A percentile compares a stretch with the other conserved stretches of the same genome.
Conservation (phyloP, 2,329 filamentous ascomycete genomes). For the Fusarium sp. region DNA sequence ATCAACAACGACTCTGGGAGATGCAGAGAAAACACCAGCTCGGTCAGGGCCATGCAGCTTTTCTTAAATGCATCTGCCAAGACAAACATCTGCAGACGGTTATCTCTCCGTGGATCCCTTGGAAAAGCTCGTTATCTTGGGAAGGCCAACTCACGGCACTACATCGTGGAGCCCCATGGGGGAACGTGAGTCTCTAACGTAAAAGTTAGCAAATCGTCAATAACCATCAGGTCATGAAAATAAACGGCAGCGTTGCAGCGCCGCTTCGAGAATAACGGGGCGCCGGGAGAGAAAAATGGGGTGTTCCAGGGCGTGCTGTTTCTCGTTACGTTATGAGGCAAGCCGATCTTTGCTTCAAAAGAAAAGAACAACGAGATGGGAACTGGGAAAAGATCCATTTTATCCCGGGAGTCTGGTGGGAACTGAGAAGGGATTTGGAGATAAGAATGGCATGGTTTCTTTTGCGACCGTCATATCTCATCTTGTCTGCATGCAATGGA, state of each 20-base stretch:
- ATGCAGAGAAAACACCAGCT: constrained; percentile 17
- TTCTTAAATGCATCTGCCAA: constrained; percentile 39
- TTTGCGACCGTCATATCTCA: not conserved
- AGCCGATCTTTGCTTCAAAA: constrained; percentile 38
- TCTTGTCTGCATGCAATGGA: no score
- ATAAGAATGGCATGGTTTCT: constrained; percentile 7
- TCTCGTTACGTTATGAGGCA: constrained; percentile 35
- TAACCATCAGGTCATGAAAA: constrained; percentile 40
- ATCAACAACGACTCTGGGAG: constrained; percentile 10
- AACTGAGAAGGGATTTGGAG: not conserved
- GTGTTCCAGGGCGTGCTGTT: not conserved
- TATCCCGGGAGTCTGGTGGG: constrained; percentile 3
- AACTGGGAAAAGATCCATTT: not conserved
- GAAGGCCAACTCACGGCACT: constrained; percentile 14
- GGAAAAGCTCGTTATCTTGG: constrained; percentile 24
- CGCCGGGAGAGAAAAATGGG: constrained; percentile 1
- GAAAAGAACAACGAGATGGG: not conserved
- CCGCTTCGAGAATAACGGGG: constrained; percentile 8
- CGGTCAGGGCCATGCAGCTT: not conserved
- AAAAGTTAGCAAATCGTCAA: constrained; percentile 41
- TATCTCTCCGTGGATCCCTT: constrained; percentile 19
- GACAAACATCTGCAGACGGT: constrained; percentile 16
- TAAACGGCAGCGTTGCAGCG: not conserved
- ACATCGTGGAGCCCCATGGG: constrained; percentile 42
- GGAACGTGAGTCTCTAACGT: constrained; percentile 34